These are phyloP conservation scores for Chlorella sorokiniana DNA, from an alignment of 139 green algal genomes.

Conservation along the genomic window DNA sequence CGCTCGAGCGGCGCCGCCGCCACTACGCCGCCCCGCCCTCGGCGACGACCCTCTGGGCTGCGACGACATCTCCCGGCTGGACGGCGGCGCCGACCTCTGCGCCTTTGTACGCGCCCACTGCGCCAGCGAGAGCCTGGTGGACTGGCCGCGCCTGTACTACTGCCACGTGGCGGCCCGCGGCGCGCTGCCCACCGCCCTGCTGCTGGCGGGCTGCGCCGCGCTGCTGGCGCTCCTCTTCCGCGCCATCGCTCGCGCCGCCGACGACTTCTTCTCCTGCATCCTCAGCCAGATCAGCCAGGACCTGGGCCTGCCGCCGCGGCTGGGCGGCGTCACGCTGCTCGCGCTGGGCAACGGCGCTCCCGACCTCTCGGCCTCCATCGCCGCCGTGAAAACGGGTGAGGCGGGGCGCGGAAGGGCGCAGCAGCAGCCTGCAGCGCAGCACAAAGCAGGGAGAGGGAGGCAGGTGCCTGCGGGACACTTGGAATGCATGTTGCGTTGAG, in stretches of 20 bases:
- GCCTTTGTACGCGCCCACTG: slow-evolving; percentile 41
- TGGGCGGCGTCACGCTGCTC: slow-evolving; percentile 90
- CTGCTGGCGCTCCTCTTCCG: slow-evolving; percentile 73
- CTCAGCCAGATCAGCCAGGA: slow-evolving; percentile 68
- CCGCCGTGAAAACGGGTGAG: slow-evolving; percentile 63
- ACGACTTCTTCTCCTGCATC: slow-evolving; percentile 85
- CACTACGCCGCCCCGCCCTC: neutral
- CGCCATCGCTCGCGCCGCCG: slow-evolving; percentile 79
- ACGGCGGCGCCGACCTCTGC: slow-evolving; percentile 19
- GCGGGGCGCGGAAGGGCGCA: neutral
- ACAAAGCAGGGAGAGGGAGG: neutral
- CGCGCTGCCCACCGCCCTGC: neutral
- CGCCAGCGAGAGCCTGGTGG: slow-evolving; percentile 32
- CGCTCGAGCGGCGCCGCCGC: too few species aligned
- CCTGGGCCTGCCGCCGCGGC: slow-evolving; percentile 80
- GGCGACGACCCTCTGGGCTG: neutral
- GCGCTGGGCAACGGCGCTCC: slow-evolving; percentile 90
- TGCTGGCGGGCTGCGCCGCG: slow-evolving; percentile 18
- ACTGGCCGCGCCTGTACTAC: slow-evolving; percentile 55
- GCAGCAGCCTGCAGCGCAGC: neutral
- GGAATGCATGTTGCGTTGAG: too few species aligned
- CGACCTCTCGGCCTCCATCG: slow-evolving; percentile 84
- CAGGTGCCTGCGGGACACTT: neutral
- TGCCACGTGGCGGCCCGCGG: slow-evolving; percentile 42
- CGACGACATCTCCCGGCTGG: neutral